A percentile compares a stretch with the other conserved stretches of the same genome.
phyloP scores from a whole-genome alignment of 148 eudicot species.

The Amaranthus hypochondriacus region DNA sequence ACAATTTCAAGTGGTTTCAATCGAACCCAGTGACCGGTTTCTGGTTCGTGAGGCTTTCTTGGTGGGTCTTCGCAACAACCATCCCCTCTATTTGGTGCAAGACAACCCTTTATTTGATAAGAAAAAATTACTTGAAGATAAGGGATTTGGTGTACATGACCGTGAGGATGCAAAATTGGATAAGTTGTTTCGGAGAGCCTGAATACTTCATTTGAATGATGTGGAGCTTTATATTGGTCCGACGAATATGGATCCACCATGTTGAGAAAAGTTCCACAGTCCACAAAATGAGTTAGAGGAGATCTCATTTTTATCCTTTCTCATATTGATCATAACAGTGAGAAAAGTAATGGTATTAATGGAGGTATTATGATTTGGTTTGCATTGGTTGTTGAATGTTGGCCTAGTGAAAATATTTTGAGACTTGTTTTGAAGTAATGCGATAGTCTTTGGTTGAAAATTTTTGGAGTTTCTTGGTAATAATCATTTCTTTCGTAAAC shows the following conservation, averaged over 20 bases:
- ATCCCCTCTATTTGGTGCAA: background rate
- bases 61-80: too few species aligned
- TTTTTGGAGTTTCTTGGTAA: too few species aligned
- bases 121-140: constrained; percentile 55
- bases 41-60: too few species aligned
- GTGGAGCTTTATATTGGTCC: constrained; percentile 78
- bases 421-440: too few species aligned
- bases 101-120: constrained; percentile 55
- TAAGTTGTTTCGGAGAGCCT: constrained; percentile 50
- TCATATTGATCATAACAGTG: constrained; percentile 35
- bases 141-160: constrained; percentile 37
- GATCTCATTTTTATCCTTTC: constrained; percentile 46
- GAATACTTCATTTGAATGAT: constrained; percentile 65
- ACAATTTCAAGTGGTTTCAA: too few species aligned
- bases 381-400: too few species aligned
- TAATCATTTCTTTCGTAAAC: too few species aligned
- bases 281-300: constrained; percentile 82
- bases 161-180: constrained; percentile 33
- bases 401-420: too few species aligned
- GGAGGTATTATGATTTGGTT: background rate
- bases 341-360: constrained; percentile 19
- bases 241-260: constrained; percentile 26
- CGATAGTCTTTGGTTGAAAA: too few species aligned
- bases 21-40: too few species aligned
- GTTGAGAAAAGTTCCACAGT: constrained; percentile 32